These are phyloP conservation scores for Phytophthora boehmeriae DNA, from an alignment of 352 stramenopile genomes.

Conservation along the genomic window DNA sequence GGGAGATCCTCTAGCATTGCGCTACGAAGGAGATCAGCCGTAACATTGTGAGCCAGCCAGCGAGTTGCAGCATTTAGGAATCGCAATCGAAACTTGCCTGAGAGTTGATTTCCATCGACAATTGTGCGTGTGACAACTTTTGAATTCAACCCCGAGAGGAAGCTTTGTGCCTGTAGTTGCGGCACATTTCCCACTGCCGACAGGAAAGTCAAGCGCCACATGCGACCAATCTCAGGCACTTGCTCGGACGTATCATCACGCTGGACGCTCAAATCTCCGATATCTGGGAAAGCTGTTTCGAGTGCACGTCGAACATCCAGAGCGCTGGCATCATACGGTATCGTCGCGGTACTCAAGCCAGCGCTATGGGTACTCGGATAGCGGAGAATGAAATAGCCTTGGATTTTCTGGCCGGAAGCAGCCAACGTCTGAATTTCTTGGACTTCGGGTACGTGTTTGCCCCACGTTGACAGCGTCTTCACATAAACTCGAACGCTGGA, in stretches of 20 bases:
- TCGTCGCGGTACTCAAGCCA: constrained; percentile 36
- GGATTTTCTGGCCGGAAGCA: constrained; percentile 85
- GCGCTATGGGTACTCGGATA: constrained; percentile 27
- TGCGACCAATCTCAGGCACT: constrained; percentile 62
- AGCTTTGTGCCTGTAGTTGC: constrained; percentile 73
- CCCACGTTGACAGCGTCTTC: constrained; percentile 91
- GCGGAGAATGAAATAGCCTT: constrained; percentile 74
- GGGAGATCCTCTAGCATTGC: constrained; percentile 53
- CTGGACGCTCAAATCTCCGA: constrained; percentile 55
- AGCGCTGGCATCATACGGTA: constrained; percentile 80
- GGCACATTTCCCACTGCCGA: constrained; percentile 83
- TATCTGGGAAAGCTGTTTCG: constrained; percentile 59
- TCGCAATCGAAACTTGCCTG: constrained; percentile 81
- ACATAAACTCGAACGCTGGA: constrained; percentile 90
- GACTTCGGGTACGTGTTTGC: constrained; percentile 88
- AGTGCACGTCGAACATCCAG: constrained; percentile 60
- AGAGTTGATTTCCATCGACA: constrained; percentile 85
- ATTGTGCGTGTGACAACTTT: constrained; percentile 74
- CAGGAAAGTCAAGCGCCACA: constrained; percentile 93
- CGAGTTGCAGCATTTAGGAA: constrained; percentile 72
- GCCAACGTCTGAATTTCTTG: constrained; percentile 89
- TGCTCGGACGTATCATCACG: constrained; percentile 59
- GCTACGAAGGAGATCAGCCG: constrained; percentile 58
- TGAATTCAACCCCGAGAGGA: constrained; percentile 79
- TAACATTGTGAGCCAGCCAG: constrained; percentile 71